A percentile compares a stretch with the other conserved stretches of the same genome.
Evolutionary conservation across 148 eudicot species (phyloP).

Genomic region (Cornus suecica): DNA sequence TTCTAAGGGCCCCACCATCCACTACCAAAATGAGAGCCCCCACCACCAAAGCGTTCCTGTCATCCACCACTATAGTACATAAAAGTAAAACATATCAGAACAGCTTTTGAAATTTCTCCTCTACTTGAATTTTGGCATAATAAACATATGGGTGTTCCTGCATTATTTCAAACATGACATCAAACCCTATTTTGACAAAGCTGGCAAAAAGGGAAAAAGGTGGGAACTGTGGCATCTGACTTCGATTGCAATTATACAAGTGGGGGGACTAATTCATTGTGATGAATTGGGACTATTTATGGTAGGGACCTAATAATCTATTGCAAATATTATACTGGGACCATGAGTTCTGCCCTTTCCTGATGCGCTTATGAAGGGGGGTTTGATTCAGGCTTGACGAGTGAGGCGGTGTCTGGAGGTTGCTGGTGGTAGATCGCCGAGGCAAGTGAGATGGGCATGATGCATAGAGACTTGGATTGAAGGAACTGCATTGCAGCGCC

Average conservation of each 20-base stretch:
- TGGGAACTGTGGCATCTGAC: conserved; percentile 45
- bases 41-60: conserved; percentile 53
- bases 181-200: conserved; percentile 42
- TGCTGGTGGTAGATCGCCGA: conserved; percentile 90
- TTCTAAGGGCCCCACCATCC: conserved; percentile 54
- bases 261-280: conserved; percentile 19
- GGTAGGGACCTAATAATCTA: background rate
- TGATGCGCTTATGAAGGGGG: conserved; percentile 44
- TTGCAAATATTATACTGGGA: background rate
- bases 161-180: conserved; percentile 34
- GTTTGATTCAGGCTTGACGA: conserved; percentile 69
- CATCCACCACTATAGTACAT: conserved; percentile 54
- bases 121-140: conserved; percentile 43
- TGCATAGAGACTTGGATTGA: conserved; percentile 96
- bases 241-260: conserved; percentile 35
- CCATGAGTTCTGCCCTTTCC: background rate
- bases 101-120: conserved; percentile 43
- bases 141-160: conserved; percentile 29
- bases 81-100: conserved; percentile 28
- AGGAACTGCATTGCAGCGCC: conserved; percentile 98
- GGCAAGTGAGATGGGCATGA: conserved; percentile 94
- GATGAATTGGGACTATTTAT: conserved; percentile 16
- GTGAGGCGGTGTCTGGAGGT: conserved; percentile 55
- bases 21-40: conserved; percentile 44
- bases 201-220: conserved; percentile 24